phyloP scores from a whole-genome alignment of 768 basidiomycete species.

The Lactarius quietus region DNA sequence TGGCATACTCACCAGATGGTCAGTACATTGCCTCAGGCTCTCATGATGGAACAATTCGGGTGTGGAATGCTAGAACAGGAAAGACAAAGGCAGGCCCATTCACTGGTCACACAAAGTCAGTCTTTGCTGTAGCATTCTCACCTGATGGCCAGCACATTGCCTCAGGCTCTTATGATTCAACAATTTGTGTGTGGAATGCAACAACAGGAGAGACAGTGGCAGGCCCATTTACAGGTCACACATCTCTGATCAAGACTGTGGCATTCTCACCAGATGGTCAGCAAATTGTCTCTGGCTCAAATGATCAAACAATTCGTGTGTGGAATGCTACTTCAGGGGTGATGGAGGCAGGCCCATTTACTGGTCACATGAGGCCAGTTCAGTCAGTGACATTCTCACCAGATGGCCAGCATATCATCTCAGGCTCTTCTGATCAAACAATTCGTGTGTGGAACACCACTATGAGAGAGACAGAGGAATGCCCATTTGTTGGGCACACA shows the following conservation, averaged over 20 bases:
- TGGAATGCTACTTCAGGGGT: background rate
- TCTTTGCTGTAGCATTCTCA: background rate
- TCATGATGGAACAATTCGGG: background rate
- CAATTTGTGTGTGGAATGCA: too few species aligned
- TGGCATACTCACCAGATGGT: background rate
- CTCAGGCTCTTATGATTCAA: too few species aligned
- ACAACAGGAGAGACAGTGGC: background rate
- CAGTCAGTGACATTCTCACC: slow-evolving; percentile 9
- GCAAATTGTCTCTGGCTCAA: background rate
- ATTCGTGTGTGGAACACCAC: background rate
- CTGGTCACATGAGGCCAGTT: background rate
- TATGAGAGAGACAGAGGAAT: background rate
- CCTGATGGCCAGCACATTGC: background rate
- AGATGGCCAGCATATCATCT: slow-evolving; percentile 32
- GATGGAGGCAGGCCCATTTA: background rate
- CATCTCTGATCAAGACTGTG: background rate
- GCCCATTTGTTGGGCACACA: background rate
- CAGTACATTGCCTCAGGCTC: background rate
- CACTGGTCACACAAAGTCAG: background rate
- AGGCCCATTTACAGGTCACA: background rate
- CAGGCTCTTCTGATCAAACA: slow-evolving; percentile 12
- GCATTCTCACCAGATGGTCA: slow-evolving; percentile 5
- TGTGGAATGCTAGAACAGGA: background rate
- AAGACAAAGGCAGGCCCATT: background rate
- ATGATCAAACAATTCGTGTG: background rate